Evolutionary conservation across 2,329 filamentous ascomycete genomes (phyloP), one percentile per base, ranked within the genome.

Genomic region (Aspergillus sp.): DNA sequence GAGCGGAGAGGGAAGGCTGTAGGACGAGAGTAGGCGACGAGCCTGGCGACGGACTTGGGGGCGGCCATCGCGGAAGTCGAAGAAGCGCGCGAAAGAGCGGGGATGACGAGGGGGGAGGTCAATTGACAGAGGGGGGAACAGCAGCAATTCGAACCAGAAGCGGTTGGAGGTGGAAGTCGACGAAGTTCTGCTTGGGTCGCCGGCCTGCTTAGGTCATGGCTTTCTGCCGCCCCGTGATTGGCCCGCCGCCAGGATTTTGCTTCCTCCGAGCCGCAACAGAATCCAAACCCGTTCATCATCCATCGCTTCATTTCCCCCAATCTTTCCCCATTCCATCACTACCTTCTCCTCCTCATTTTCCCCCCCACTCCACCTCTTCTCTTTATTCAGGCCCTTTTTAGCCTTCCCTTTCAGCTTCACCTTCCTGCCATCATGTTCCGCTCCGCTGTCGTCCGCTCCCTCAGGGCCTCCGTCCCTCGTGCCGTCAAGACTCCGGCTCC

Each of bases 361-460:
- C 48, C 60, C 54, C 61, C 54, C 39, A 50, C 57, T 42, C 57
- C 63, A 52, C 42, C 44, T 52, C 41, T 53, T 61, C 19, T 56
- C 5, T 55, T 39, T 38, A 23, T 19, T 42, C 19, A 41, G 36
- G 39, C 51, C 19, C 27, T 47, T 19, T n/a, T 32, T 13, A 36
- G 57, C 54, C 48, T 44, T 17, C 25, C n/a, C 32, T 59, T 36
- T 63, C 59, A 51, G 11, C 11, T 36, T 52, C 62, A 52, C 58
- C 58, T 51, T 54, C 47, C 58, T 41, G 53, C 71, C 81, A 87
- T 73, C 67, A 98, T 98, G 94, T 92, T 97, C 85, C 91, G 94
- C 82, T 88, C 90, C 79, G 88, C 90, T 76, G 80, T 95, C 78
- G 83, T 94, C 82, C 90, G 90, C 81, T 89, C 90, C 74, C 86